Evolutionary conservation across 2,329 filamentous ascomycete species (phyloP), one percentile per base, ranked within the genome.

Genomic region (Sclerotinia glacialis): DNA sequence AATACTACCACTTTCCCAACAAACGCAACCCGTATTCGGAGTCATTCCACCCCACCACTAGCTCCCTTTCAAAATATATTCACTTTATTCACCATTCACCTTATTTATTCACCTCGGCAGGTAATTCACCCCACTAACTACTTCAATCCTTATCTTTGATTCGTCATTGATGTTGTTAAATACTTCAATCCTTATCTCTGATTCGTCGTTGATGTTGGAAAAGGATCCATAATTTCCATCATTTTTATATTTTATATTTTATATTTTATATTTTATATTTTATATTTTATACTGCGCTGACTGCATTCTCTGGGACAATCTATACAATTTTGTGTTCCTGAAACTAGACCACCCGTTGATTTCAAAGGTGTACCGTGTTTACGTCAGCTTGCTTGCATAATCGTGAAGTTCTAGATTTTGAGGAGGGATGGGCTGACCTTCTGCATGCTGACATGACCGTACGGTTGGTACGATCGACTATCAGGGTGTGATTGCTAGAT

Each of bases 11-110:
- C 34, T 14, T 59, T n/a, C n/a, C n/a, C n/a, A n/a, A n/a, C n/a
- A n/a, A n/a, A n/a, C 56, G 58, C 42, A 37, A 59, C 58, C 58
- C 58, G 58, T 49, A 49, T 28, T 60, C 58, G 58, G 58, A 60
- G 58, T 44, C 14, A 44, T 16, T 31, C 55, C 23, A 40, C 56
- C 58, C 58, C 58, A 60, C 58, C 58, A 60, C 9, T 49, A 49
- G 58, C 44, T 49, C 16, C 21, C 21, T 60, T 37, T 28, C 34
- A 49, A 42, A 60, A 37, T 60, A 37, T 60, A 34, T 47, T 31
- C 42, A 37, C 34, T 37, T 37, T 40, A 40, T 40, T 40, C 12
- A 16, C 12, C 12, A 37, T 11, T 11, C 34, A 37, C 11, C 11
- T 40, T n/a, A n/a, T n/a, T 40, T 40, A 40, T 40, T 14, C 37